These are phyloP conservation scores for Wickerhamomyces chaumierensis DNA, from an alignment of 805 yeast species.

Conservation along the genomic window DNA sequence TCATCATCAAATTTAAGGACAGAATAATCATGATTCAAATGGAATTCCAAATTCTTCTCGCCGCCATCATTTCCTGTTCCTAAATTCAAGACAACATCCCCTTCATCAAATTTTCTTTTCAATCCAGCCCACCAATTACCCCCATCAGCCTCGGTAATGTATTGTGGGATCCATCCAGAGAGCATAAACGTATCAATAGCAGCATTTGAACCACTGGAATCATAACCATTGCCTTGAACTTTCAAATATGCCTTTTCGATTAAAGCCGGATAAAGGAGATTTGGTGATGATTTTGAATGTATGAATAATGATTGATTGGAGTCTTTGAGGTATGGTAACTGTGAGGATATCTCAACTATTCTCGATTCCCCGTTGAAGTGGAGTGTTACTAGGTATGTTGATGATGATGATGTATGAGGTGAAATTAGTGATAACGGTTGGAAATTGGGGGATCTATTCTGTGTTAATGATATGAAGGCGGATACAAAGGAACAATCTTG, in stretches of 20 bases:
- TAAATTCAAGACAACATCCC: conserved; percentile 39
- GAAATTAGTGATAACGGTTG: too few relatives aligned
- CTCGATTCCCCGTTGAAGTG: conserved; percentile 43
- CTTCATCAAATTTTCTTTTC: conserved; percentile 20
- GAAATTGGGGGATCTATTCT: too few relatives aligned
- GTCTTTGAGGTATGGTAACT: conserved; percentile 26
- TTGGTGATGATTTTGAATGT: conserved; percentile 8
- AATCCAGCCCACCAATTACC: conserved; percentile 27
- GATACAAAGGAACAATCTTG: conserved; percentile 73
- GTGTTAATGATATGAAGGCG: conserved; percentile 42
- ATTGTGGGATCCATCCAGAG: conserved; percentile 69
- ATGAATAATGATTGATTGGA: conserved; percentile 7
- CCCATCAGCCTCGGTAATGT: conserved; percentile 22
- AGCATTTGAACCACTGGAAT: conserved; percentile 66
- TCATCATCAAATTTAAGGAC: conserved; percentile 28
- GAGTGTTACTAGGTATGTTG: conserved; percentile 30
- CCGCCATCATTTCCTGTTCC: too few relatives aligned
- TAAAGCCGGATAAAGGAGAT: conserved; percentile 51
- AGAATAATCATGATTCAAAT: conserved; percentile 63
- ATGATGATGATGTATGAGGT: too few relatives aligned
- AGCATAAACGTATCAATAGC: conserved; percentile 56
- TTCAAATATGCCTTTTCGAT: conserved; percentile 68
- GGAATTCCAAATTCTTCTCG: conserved; percentile 25
- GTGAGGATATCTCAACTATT: conserved; percentile 33
- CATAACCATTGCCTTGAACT: conserved; percentile 40